Conservation (phyloP, 495 filamentous ascomycete genomes). For the Aspergillus homomorphus region DNA sequence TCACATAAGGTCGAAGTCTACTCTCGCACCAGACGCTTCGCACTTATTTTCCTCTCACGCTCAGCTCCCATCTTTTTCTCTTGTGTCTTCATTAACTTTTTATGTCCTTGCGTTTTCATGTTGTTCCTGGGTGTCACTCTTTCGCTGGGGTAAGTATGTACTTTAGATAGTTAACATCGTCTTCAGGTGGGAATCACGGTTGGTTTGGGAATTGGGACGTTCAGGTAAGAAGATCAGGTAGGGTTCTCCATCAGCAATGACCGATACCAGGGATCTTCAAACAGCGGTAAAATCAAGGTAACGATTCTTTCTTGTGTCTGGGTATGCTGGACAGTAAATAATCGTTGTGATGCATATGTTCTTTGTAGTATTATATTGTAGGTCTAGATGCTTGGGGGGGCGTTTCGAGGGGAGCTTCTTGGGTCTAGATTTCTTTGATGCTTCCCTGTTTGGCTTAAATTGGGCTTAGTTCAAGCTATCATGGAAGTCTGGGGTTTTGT, state of each 20-base stretch:
- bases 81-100: constrained; percentile 23
- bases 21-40: constrained; percentile 8
- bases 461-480: no score
- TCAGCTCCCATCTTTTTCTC: constrained; percentile 18
- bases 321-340: not conserved
- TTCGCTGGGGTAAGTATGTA: constrained; percentile 50
- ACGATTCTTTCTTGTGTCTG: constrained; percentile 11
- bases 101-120: constrained; percentile 18
- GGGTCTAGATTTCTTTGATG: not conserved
- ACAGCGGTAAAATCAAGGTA: constrained; percentile 28
- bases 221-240: constrained; percentile 74
- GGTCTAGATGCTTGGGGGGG: not conserved
- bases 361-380: not conserved
- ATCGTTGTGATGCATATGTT: no score
- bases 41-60: constrained; percentile 6
- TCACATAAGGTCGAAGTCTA: constrained; percentile 7
- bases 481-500: not conserved
- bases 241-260: constrained; percentile 41
- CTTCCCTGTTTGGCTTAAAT: not conserved
- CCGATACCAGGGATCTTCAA: constrained; percentile 33
- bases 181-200: constrained; percentile 18
- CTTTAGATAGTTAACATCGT: constrained; percentile 35
- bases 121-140: constrained; percentile 23
- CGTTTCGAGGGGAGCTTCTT: no score
- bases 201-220: constrained; percentile 21